These are phyloP conservation scores for Cyberlindnera mississippiensis DNA, from an alignment of 805 yeast genomes.

Conservation along the genomic window DNA sequence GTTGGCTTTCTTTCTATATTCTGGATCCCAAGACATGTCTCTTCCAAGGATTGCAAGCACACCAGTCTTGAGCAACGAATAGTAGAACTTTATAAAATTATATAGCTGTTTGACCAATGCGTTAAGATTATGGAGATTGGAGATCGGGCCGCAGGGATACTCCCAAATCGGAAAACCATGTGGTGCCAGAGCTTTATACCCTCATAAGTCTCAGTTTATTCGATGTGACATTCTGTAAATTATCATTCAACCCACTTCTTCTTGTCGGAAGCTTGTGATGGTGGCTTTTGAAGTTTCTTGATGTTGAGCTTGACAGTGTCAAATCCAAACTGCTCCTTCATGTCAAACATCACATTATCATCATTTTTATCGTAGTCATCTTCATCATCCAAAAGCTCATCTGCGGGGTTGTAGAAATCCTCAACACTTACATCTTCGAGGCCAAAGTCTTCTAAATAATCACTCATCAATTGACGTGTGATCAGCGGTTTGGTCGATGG, in stretches of 20 bases:
- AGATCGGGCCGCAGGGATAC: no score
- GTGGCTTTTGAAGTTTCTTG: constrained; percentile 1
- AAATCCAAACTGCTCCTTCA: constrained; percentile 24
- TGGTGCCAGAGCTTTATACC: no score
- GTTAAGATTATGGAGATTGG: no score
- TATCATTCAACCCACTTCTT: not conserved
- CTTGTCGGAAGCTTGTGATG: not conserved
- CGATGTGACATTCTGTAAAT: no score
- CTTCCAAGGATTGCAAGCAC: constrained; percentile 10
- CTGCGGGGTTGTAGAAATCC: not conserved
- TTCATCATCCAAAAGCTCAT: constrained; percentile 4
- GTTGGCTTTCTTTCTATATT: constrained; percentile 4
- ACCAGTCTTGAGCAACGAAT: constrained; percentile 7
- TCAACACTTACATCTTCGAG: constrained; percentile 5
- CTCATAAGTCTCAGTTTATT: no score
- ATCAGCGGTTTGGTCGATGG: constrained; percentile 2
- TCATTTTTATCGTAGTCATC: not conserved
- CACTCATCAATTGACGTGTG: not conserved
- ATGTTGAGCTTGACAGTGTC: constrained; percentile 15
- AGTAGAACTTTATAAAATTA: no score
- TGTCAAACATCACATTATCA: constrained; percentile 13
- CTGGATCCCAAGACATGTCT: constrained; percentile 11
- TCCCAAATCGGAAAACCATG: no score
- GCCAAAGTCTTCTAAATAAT: not conserved
- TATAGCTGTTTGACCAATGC: no score